These are phyloP conservation scores for Multifurca ochricompacta DNA, from an alignment of 768 basidiomycete species.

Conservation along the genomic window DNA sequence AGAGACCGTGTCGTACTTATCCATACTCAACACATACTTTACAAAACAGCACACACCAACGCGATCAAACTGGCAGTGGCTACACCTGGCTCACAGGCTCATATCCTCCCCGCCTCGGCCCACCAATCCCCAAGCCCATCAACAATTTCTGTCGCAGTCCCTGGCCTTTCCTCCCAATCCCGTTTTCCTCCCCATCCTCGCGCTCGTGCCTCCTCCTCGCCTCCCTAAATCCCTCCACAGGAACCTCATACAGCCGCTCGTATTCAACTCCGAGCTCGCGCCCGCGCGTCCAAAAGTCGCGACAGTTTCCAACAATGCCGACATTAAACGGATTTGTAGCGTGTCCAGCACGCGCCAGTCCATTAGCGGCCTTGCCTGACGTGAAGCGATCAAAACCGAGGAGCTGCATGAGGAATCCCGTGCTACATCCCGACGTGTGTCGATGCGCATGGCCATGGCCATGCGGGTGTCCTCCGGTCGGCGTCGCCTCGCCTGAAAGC, in stretches of 20 bases:
- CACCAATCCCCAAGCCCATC: conserved; percentile 46
- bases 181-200: conserved; percentile 48
- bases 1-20: too few species aligned
- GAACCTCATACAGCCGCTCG: conserved; percentile 82
- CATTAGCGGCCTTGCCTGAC: conserved; percentile 80
- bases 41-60: too few species aligned
- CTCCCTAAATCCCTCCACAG: conserved; percentile 74
- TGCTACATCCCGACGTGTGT: conserved; percentile 34
- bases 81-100: conserved; percentile 60
- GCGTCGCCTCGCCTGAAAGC: conserved; percentile 35
- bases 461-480: conserved; percentile 21
- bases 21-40: too few species aligned
- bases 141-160: conserved; percentile 42
- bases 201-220: conserved; percentile 52
- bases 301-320: conserved; percentile 70
- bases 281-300: conserved; percentile 91
- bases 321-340: conserved; percentile 90
- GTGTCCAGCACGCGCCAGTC: conserved; percentile 66
- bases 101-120: conserved; percentile 41
- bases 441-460: conserved; percentile 37
- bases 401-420: conserved; percentile 78
- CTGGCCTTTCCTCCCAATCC: conserved; percentile 31
- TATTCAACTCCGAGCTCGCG: conserved; percentile 86
- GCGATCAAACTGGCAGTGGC: too few species aligned
- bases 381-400: conserved; percentile 94